Base-by-base conservation (phyloP, 306 rosid species). In the Carpinus fangiana region DNA sequence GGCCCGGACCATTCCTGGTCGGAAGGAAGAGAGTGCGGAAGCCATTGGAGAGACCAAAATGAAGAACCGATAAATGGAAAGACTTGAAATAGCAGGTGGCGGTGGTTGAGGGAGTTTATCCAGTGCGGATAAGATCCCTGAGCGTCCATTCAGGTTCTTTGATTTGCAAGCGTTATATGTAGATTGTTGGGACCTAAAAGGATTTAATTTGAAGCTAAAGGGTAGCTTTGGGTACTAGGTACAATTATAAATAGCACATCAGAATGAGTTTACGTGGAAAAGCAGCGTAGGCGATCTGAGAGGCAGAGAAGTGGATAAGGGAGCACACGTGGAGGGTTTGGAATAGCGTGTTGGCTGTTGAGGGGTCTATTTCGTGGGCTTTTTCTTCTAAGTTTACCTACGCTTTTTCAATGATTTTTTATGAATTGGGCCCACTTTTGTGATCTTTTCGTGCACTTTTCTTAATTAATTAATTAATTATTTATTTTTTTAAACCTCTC, bases 1-100 rank as follows among this genome's bases (percentile, higher is more conserved):
- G 53, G 88, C 90, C 34, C 75, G 83, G 85, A 83, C 65, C 69
- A 77, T 26, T 3, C 81, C 61, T 69, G 86, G 84, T 11, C 79
- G 76, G 82, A 81, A 82, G 61, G 81, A 64, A 4, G 83, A 21
- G 75, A 86, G 55, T 53, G 85, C 41, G 65, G 84, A 73, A 54
- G 96, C 90, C 96, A 91, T 89, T 5, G 31, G 12, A 4, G 46
- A 26, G 53, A 50, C 17, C 6, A 6, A 26, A 56, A 38, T 16
- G 50, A 8, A 3, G 17, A 43, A 28, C 12, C 52, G 8, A 17
- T 7, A 17, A 41, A 17, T 16, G 34, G 11, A 26, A 12, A 12
- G 46, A 36, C 12, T 4, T 12, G 23, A 21, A 31, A 34, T 4
- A 23, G 65, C 70, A 13, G 77, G 70, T 67, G 43, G 68, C 38